Base-by-base conservation (phyloP, 2,329 filamentous ascomycete genomes). In the Fusarium xyrophilum region DNA sequence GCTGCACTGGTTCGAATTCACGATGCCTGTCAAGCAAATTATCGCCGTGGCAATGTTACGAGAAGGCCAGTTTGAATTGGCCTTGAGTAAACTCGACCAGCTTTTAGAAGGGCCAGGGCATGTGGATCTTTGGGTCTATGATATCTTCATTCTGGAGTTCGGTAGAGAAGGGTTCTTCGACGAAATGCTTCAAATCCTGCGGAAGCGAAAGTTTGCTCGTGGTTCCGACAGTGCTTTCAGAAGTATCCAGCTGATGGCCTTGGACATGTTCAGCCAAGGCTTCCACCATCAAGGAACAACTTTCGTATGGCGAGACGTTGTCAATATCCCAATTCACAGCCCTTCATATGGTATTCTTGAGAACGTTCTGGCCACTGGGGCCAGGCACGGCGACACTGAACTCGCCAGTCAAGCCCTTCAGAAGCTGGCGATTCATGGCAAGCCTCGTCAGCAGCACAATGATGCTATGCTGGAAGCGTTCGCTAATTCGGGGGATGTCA, bases 31-130 rank as follows among this genome's bases (percentile, higher is more conserved):
- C 12, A 86, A 86, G 75, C 87, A 91, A 71, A 88, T 86, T 74
- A 83, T 96, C 23, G 85, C 91, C 3, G 80, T 93, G 13, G 93
- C 93, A 0, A 80, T 96, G 62, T 82, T 98, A 36, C 86, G 93
- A 23, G 94, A 97, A 72, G 87, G 89, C 2, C 91, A 96, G 73
- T 89, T 93, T 66, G 96, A 98, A 79, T 81, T 94, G 67, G 94
- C 93, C 3, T 81, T 97, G 60, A 83, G 86, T 53, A 87, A 87
- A 69, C 78, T 97, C 42, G 89, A 92, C 38, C 80, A 85, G 25
- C 87, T 97, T 84, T 81, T 87, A 42, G 79, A 82, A 53, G 82
- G 86, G 50, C 81, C 83, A 5, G 81, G 86, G 2, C 73, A 72
- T 4, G 79, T 94, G 7, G 85, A 90, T 32, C 75, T 82, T 1